These are phyloP conservation scores for Dothistroma pini DNA, from an alignment of 2,329 filamentous ascomycete genomes.

Conservation along the genomic window DNA sequence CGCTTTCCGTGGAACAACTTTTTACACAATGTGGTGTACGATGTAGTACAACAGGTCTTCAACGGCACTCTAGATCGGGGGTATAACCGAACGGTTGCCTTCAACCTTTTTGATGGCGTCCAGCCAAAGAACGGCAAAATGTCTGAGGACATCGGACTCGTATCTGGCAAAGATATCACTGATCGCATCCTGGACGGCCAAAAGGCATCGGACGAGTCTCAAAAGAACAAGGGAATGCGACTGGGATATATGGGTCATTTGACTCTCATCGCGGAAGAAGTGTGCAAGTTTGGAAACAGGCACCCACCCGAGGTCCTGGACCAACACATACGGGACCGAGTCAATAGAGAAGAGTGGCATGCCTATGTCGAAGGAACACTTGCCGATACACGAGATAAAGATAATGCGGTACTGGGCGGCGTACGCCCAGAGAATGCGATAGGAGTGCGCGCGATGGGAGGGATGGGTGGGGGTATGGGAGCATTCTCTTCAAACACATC, in stretches of 20 bases:
- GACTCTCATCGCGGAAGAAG: slow-evolving; percentile 94
- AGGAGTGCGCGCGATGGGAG: slow-evolving; percentile 58
- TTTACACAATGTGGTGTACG: slow-evolving; percentile 97
- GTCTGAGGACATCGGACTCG: slow-evolving; percentile 26
- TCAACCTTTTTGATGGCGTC: slow-evolving; percentile 68
- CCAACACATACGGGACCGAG: slow-evolving; percentile 76
- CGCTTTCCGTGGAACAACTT: slow-evolving; percentile 99
- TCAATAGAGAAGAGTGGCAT: slow-evolving; percentile 87
- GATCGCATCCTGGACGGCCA: slow-evolving; percentile 91
- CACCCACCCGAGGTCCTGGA: slow-evolving; percentile 86
- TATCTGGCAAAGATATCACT: slow-evolving; percentile 79
- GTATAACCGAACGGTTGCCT: slow-evolving; percentile 82
- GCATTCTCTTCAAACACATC: slow-evolving; percentile 45
- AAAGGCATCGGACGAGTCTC: slow-evolving; percentile 77
- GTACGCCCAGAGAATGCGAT: slow-evolving; percentile 88
- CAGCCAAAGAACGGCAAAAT: slow-evolving; percentile 21
- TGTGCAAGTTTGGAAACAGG: slow-evolving; percentile 96
- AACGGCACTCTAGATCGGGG: slow-evolving; percentile 97
- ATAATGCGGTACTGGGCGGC: slow-evolving; percentile 96
- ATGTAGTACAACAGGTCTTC: slow-evolving; percentile 98
- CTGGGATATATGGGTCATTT: slow-evolving; percentile 98
- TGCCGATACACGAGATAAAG: slow-evolving; percentile 87
- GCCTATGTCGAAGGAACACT: slow-evolving; percentile 91
- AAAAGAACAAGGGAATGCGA: slow-evolving; percentile 78
- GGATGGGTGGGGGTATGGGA: slow-evolving; percentile 38